Base-by-base conservation (phyloP, 2,329 filamentous ascomycete genomes). In the Ceratocystis albifundus region DNA sequence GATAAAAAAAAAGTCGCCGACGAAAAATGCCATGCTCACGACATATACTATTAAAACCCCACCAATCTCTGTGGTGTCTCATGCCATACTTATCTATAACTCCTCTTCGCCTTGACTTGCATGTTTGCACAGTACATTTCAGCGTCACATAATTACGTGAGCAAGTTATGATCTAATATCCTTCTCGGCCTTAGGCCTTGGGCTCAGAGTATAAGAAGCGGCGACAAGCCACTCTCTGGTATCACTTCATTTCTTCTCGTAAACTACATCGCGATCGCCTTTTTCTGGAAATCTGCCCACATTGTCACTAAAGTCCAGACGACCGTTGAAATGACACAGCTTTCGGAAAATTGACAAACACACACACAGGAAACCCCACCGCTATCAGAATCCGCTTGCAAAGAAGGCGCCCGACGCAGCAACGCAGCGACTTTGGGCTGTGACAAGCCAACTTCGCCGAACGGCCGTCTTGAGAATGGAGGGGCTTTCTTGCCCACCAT, bases 141-240 rank as follows among this genome's bases (percentile, higher is more conserved):
- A 25, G 46, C 20, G 44, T 48, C 62, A 48, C 36, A 48, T 32
- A 41, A 41, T 41, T 41, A 64, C 45, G 48, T 66, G 65, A 66
- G 59, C 46, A 66, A 66, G 59, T 66, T 63, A 66, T 66, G 65
- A 66, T 55, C 36, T 55, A 55, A 66, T 66, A 66, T 62, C 28
- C 59, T 62, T 66, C 65, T 63, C 65, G 62, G 66, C 46, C 25
- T 44, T 65, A 25, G 48, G 22, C 50, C 32, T 41, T 46, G 41
- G 7, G 20, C 17, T 41, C 20, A 57, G 22, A 45, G 36, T 59
- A 61, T 46, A 59, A 61, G 25, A 59, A 61, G 12, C 32, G n/a
- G 6, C 20, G 53, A 10, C 17, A 15, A 15, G 50, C 36, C 50
- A n/a, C 55, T 32, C 12, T 36, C 30, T 1, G 32, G 50, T 25